phyloP scores from a whole-genome alignment of 2,329 filamentous ascomycete species.

The Nannizziopsis arthrosporioides region DNA sequence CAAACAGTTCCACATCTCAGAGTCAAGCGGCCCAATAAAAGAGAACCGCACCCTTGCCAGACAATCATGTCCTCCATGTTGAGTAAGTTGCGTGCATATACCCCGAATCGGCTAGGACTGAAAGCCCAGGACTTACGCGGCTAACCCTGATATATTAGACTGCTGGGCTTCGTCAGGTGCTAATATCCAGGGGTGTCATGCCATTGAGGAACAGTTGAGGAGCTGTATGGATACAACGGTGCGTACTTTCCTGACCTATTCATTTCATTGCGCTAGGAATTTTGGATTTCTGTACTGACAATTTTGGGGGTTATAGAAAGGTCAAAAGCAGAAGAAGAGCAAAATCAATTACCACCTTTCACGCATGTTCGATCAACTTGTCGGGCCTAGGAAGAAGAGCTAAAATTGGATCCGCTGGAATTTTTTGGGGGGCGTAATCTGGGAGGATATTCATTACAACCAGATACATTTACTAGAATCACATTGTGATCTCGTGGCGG shows the following conservation, averaged over 20 bases:
- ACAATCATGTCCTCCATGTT: slow-evolving; percentile 55
- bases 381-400: slow-evolving; percentile 53
- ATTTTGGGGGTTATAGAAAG: slow-evolving; percentile 37
- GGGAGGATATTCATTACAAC: too few relatives aligned
- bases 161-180: slow-evolving; percentile 40
- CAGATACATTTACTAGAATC: background rate
- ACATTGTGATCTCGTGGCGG: background rate
- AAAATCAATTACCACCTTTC: slow-evolving; percentile 85
- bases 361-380: slow-evolving; percentile 62
- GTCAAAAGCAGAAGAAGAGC: slow-evolving; percentile 51
- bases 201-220: slow-evolving; percentile 49
- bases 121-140: background rate
- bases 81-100: slow-evolving; percentile 35
- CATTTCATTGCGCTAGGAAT: background rate
- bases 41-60: slow-evolving; percentile 53
- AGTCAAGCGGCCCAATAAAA: slow-evolving; percentile 51
- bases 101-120: too few relatives aligned
- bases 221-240: slow-evolving; percentile 71
- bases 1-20: slow-evolving; percentile 45
- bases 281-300: background rate
- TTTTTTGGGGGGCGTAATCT: background rate
- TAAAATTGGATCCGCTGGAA: background rate
- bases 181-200: slow-evolving; percentile 45
- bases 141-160: slow-evolving; percentile 16
- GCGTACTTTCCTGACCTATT: slow-evolving; percentile 21